Percentiles rank a stretch among this genome's conserved stretches.
phyloP scores from a whole-genome alignment of 176 grass and related monocot species.

The barley (Hordeum vulgare) region DNA sequence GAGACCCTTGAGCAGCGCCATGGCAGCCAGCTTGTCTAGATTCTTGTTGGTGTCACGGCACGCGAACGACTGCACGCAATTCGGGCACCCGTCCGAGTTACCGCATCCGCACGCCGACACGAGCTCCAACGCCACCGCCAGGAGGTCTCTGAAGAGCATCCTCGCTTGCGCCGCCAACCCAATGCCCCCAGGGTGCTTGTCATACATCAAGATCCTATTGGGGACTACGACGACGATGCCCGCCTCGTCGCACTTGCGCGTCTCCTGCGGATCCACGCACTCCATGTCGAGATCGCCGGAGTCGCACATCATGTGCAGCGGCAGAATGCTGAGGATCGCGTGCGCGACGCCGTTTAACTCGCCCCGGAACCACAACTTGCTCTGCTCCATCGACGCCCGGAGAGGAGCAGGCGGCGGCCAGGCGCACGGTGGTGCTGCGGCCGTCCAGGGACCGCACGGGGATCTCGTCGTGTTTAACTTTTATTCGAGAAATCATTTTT shows the following conservation, averaged over 20 bases:
- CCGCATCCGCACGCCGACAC: constrained; percentile 16
- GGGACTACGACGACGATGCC: not conserved
- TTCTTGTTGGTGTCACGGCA: not conserved
- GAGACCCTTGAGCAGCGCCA: constrained; percentile 5
- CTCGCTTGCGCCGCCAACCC: constrained; percentile 47
- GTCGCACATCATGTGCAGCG: not conserved
- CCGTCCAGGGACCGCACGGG: no score
- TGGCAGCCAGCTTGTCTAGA: not conserved
- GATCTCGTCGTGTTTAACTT: no score
- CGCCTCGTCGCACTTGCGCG: not conserved
- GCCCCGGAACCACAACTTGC: constrained; percentile 12
- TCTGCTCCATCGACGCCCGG: constrained; percentile 15
- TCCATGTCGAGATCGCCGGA: constrained; percentile 46
- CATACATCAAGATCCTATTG: constrained; percentile 56
- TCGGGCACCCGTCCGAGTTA: constrained; percentile 8
- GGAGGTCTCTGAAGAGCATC: constrained; percentile 46
- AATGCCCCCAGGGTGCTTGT: constrained; percentile 58
- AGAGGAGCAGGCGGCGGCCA: no score
- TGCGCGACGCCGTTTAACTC: constrained; percentile 4
- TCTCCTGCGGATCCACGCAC: constrained; percentile 45
- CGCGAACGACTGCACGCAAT: constrained; percentile 6
- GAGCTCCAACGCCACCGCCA: constrained; percentile 39
- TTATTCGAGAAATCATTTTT: no score
- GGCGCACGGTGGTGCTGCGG: no score
- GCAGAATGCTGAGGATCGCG: not conserved